Evolutionary conservation across 805 yeast species (phyloP).

Genomic region (Peterozyma xylosa): DNA sequence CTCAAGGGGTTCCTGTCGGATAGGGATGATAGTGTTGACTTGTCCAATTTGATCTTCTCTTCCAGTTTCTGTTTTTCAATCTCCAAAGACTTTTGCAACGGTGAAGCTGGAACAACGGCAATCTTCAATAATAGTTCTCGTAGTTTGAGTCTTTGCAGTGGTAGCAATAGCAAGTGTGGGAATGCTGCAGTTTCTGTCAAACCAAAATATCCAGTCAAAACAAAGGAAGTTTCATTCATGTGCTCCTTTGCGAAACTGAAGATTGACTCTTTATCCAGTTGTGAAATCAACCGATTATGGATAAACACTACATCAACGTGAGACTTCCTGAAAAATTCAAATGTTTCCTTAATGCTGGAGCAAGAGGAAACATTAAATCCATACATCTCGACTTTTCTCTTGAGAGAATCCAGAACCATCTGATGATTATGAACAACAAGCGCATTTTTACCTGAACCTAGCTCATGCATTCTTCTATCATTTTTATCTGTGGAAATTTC

Average conservation of each 20-base stretch:
- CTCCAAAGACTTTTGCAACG: conserved; percentile 13
- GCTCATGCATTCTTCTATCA: conserved; percentile 7
- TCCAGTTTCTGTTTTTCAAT: not conserved
- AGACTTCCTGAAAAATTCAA: not conserved
- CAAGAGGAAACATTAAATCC: conserved; percentile 25
- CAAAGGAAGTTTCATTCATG: conserved; percentile 3
- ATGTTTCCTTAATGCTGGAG: conserved; percentile 13
- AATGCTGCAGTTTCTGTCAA: conserved; percentile 3
- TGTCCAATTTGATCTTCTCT: conserved; percentile 20
- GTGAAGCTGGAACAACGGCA: conserved; percentile 4
- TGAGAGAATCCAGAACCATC: conserved; percentile 25
- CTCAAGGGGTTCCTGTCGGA: conserved; percentile 35
- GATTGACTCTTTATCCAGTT: not conserved
- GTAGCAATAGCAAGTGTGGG: conserved; percentile 11
- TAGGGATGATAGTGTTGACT: conserved; percentile 20
- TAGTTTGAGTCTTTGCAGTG: conserved; percentile 13
- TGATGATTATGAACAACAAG: conserved; percentile 25
- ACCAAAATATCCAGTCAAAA: conserved; percentile 12
- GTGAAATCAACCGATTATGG: not conserved
- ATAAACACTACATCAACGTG: conserved; percentile 2
- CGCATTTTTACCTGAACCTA: conserved; percentile 13
- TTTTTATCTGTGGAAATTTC: conserved; percentile 15
- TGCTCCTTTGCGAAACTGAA: not conserved
- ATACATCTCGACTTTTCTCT: conserved; percentile 23
- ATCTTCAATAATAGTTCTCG: conserved; percentile 5